phyloP scores from a whole-genome alignment of 2,329 filamentous ascomycete genomes.

The Cladosporium velox region DNA sequence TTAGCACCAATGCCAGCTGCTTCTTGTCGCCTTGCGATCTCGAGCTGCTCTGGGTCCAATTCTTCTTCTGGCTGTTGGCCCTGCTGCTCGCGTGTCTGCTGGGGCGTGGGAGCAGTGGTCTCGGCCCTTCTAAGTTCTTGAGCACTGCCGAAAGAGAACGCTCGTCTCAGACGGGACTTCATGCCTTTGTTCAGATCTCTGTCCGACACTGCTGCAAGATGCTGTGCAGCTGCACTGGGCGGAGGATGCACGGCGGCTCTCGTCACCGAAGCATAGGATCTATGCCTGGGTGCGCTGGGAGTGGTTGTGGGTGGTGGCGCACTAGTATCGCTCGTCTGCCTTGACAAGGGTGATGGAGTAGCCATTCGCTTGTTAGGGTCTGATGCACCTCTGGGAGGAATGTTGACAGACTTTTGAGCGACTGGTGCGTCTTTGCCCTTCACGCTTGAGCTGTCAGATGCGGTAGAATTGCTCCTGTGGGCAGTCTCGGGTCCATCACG shows the following conservation, averaged over 20 bases:
- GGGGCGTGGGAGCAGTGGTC: conserved; percentile 48
- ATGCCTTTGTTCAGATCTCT: conserved; percentile 76
- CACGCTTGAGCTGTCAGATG: conserved; percentile 17
- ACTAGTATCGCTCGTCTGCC: conserved; percentile 43
- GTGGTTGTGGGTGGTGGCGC: conserved; percentile 22
- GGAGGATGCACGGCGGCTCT: conserved; percentile 28
- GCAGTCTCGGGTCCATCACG: conserved; percentile 29
- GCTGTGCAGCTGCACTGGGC: conserved; percentile 74
- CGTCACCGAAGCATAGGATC: conserved; percentile 37
- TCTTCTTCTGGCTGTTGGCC: conserved; percentile 36
- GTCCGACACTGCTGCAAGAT: conserved; percentile 83
- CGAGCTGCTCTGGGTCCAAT: conserved; percentile 79
- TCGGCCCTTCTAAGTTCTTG: conserved; percentile 81
- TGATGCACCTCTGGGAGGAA: conserved; percentile 40
- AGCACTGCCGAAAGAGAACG: conserved; percentile 95
- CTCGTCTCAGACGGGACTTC: conserved; percentile 83
- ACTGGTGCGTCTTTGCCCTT: conserved; percentile 1
- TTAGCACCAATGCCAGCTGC: conserved; percentile 86
- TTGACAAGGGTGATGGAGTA: conserved; percentile 51
- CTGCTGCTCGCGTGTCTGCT: conserved; percentile 33
- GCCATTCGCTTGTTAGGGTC: conserved; percentile 45
- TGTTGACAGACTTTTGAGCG: conserved; percentile 25
- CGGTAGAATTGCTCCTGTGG: conserved; percentile 22
- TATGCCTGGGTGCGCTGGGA: conserved; percentile 32
- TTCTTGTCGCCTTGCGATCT: conserved; percentile 90